These are phyloP conservation scores for Solanum chiquidenum DNA, from an alignment of 257 asterid species.

Conservation along the genomic window DNA sequence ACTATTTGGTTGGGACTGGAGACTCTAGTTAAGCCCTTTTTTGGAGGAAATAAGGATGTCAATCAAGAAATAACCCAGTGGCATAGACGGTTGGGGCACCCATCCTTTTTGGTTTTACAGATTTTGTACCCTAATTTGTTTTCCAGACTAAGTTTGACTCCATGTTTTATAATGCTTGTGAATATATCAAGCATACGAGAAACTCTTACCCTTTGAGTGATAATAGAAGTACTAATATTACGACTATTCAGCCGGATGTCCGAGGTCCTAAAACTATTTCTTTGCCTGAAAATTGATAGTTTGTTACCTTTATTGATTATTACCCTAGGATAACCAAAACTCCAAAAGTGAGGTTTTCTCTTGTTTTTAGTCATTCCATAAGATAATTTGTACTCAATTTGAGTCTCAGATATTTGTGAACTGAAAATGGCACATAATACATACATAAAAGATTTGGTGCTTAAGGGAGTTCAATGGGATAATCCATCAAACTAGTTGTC, in stretches of 20 bases:
- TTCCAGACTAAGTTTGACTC: background rate
- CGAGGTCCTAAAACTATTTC: background rate
- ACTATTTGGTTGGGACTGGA: background rate
- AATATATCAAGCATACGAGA: background rate
- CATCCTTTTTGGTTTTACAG: background rate
- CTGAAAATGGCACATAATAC: background rate
- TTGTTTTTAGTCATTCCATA: background rate
- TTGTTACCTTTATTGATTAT: background rate
- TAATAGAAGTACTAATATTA: background rate
- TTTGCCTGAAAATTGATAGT: background rate
- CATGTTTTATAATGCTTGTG: background rate
- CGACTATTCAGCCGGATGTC: background rate
- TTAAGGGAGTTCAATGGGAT: background rate
- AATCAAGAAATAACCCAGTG: background rate
- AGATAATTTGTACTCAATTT: background rate
- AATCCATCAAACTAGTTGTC: background rate
- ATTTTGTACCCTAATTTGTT: background rate
- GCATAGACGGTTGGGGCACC: background rate
- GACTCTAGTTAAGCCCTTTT: background rate
- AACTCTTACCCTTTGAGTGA: background rate
- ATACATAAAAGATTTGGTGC: background rate
- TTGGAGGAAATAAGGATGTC: background rate
- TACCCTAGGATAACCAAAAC: background rate
- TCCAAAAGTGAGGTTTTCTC: background rate
- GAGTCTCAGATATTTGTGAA: background rate